A percentile compares a stretch with the other conserved stretches of the same genome.
Conservation (phyloP, 2,329 filamentous ascomycete genomes). For the Cercospora zeina region DNA sequence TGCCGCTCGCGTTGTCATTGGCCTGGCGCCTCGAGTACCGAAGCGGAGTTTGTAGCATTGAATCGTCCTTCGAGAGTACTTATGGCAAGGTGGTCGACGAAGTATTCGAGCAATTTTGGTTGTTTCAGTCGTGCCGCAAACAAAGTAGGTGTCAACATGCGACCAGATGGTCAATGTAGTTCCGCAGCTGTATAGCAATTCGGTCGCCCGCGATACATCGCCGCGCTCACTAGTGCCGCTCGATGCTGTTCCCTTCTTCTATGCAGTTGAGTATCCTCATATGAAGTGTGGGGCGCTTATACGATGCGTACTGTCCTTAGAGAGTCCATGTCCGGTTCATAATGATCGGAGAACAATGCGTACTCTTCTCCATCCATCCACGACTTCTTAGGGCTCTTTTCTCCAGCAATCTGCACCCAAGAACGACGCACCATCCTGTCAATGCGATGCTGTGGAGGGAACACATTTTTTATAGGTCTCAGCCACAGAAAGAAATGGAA, state of each 20-base stretch:
- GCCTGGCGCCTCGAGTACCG: neutral
- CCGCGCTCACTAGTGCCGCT: neutral
- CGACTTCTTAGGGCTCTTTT: too few relatives aligned
- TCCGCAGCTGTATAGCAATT: neutral
- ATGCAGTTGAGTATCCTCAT: neutral
- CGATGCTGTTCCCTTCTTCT: neutral
- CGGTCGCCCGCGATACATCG: neutral
- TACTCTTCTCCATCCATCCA: neutral
- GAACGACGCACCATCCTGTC: neutral
- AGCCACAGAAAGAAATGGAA: neutral
- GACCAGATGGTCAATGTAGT: neutral
- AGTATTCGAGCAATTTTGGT: neutral
- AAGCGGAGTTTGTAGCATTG: neutral
- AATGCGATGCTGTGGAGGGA: neutral
- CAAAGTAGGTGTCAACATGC: neutral
- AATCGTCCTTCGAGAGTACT: neutral
- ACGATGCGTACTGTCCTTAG: neutral
- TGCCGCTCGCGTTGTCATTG: neutral
- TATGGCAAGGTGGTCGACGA: neutral
- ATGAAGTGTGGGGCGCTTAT: neutral
- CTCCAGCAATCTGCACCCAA: too few relatives aligned
- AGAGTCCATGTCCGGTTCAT: neutral
- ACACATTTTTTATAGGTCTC: neutral
- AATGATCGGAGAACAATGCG: neutral
- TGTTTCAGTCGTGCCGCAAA: neutral